phyloP scores from a whole-genome alignment of 108 stramenopile species.

The Epipyxis sp. region DNA sequence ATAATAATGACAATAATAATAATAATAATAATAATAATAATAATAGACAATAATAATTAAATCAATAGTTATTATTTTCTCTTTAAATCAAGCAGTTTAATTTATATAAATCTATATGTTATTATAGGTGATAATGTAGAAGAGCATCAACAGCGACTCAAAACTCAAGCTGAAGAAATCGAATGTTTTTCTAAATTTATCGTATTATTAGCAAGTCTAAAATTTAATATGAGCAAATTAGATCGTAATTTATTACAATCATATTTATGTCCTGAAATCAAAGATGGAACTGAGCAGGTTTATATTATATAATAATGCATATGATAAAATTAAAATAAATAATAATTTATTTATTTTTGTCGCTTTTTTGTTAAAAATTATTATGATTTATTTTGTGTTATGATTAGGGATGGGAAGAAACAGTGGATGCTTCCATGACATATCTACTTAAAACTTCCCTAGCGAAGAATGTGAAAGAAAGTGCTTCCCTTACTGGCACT shows the following conservation, averaged over 20 bases:
- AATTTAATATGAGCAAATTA: constrained; percentile 31
- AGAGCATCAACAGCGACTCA: constrained; percentile 27
- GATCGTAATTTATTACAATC: constrained; percentile 43
- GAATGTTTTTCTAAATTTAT: constrained; percentile 34
- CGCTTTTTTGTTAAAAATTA: background rate
- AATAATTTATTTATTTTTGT: background rate
- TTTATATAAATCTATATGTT: too few relatives aligned
- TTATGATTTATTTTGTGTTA: background rate
- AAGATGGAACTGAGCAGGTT: constrained; percentile 44
- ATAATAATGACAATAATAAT: too few relatives aligned
- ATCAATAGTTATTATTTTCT: too few relatives aligned
- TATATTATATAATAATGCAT: background rate
- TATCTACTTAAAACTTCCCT: constrained; percentile 53
- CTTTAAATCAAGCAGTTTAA: too few relatives aligned
- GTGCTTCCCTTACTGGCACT: too few relatives aligned
- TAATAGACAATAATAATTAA: too few relatives aligned
- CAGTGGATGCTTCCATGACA: constrained; percentile 45
- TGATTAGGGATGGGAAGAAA: constrained; percentile 58
- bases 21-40: too few relatives aligned
- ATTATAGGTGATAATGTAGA: constrained; percentile 20
- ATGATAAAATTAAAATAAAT: too few relatives aligned
- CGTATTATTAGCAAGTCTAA: constrained; percentile 31
- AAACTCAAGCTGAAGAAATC: constrained; percentile 20
- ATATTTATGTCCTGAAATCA: constrained; percentile 37
- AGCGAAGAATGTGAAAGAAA: too few relatives aligned